Evolutionary conservation across 257 asterid genomes (phyloP).

Genomic region (Coffea eugenioides): DNA sequence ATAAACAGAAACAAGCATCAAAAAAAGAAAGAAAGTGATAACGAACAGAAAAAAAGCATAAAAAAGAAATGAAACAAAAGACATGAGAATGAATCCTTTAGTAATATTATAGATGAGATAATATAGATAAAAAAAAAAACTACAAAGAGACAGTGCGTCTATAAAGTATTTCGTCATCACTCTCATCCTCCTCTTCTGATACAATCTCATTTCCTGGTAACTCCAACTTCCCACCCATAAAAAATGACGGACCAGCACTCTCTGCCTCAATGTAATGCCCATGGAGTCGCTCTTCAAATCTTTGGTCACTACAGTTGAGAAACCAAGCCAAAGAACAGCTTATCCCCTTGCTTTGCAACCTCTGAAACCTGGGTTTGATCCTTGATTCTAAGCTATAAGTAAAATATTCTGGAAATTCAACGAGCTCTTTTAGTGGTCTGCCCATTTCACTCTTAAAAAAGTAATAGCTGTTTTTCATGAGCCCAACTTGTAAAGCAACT

Average conservation of each 20-base stretch:
- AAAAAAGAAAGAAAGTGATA: background rate
- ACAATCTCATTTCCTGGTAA: constrained; percentile 60
- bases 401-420: constrained; percentile 86
- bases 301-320: constrained; percentile 85
- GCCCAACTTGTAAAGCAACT: constrained; percentile 70
- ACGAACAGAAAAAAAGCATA: too few relatives aligned
- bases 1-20: background rate
- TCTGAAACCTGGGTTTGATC: constrained; percentile 81
- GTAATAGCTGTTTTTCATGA: constrained; percentile 82
- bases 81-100: background rate
- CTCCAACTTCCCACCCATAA: constrained; percentile 81
- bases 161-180: constrained; percentile 81
- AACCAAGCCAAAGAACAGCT: constrained; percentile 87
- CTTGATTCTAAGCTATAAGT: constrained; percentile 85
- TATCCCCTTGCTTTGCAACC: constrained; percentile 69
- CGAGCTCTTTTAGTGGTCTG: constrained; percentile 62
- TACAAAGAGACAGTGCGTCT: constrained; percentile 83
- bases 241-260: constrained; percentile 69
- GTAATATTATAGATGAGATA: background rate
- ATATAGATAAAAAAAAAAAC: constrained; percentile 7
- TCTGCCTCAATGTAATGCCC: constrained; percentile 83
- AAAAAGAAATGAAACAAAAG: too few relatives aligned
- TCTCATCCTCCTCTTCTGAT: constrained; percentile 79
- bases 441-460: constrained; percentile 86
- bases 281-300: constrained; percentile 84